These are phyloP conservation scores for Capillidium heterosporum DNA, from an alignment of 371 early-diverging fungal genomes.

Conservation along the genomic window DNA sequence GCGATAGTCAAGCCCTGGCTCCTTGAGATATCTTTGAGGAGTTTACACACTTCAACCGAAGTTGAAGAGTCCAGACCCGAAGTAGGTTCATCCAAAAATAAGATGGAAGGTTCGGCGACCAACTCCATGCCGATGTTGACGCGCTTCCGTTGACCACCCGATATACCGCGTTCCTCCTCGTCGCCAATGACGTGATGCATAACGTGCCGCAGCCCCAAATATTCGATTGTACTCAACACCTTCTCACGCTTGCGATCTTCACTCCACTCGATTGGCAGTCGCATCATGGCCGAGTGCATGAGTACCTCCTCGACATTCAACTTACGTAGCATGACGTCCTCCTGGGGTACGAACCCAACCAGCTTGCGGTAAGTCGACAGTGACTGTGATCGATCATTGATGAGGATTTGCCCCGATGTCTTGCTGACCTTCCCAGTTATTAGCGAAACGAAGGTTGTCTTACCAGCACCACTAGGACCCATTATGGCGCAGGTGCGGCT, in stretches of 20 bases:
- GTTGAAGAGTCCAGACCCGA: constrained; percentile 64
- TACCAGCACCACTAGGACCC: constrained; percentile 64
- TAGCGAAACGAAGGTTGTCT: constrained; percentile 37
- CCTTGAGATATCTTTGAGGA: constrained; percentile 31
- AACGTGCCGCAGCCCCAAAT: constrained; percentile 37
- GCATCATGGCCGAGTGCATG: constrained; percentile 43
- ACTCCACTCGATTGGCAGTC: constrained; percentile 29
- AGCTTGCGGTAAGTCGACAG: constrained; percentile 40
- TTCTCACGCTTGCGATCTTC: constrained; percentile 23
- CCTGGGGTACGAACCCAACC: constrained; percentile 44
- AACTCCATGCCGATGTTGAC: constrained; percentile 71
- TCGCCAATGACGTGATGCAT: constrained; percentile 46
- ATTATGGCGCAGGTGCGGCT: constrained; percentile 42
- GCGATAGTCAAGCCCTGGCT: constrained; percentile 39
- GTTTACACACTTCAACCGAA: constrained; percentile 36
- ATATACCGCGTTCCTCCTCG: constrained; percentile 39
- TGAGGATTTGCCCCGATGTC: constrained; percentile 30
- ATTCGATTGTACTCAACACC: constrained; percentile 34
- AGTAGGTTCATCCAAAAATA: constrained; percentile 92
- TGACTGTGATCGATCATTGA: constrained; percentile 37
- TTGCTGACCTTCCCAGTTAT: constrained; percentile 36
- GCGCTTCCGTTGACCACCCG: constrained; percentile 81
- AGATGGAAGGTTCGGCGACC: constrained; percentile 63
- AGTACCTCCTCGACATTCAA: constrained; percentile 34
- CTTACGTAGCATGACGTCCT: constrained; percentile 44